Conservation (phyloP, 2,329 filamentous ascomycete genomes). For the Fusarium tuaranense region DNA sequence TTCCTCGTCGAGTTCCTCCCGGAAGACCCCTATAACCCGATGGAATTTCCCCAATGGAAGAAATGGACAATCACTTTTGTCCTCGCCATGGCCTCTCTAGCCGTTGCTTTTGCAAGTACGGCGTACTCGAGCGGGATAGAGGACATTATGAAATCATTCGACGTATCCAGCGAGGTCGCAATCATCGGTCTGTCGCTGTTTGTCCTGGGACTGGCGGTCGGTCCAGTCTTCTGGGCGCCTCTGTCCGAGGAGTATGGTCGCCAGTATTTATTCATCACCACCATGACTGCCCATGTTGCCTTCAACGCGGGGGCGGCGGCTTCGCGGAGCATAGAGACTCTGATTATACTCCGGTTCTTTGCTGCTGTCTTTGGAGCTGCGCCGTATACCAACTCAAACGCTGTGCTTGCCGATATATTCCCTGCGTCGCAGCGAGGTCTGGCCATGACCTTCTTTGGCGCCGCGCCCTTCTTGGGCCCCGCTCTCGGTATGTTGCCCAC, state of each 20-base stretch:
- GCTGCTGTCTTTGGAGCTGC: conserved; percentile 85
- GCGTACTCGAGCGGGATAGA: neutral
- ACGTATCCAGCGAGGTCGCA: conserved; percentile 26
- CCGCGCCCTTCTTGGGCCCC: conserved; percentile 80
- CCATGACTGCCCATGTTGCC: conserved; percentile 74
- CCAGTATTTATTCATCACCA: conserved; percentile 64
- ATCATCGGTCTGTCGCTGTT: conserved; percentile 34
- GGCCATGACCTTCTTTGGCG: conserved; percentile 84
- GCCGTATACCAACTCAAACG: conserved; percentile 84
- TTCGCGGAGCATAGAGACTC: conserved; percentile 76
- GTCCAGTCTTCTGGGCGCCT: conserved; percentile 80
- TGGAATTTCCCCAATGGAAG: neutral
- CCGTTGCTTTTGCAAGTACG: neutral
- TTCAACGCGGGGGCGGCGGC: conserved; percentile 83
- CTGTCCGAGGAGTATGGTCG: conserved; percentile 79
- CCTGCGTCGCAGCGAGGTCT: conserved; percentile 81
- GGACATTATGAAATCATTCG: neutral
- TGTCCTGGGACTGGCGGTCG: conserved; percentile 64
- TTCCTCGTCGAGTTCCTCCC: neutral
- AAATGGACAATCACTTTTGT: neutral
- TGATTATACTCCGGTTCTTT: conserved; percentile 79
- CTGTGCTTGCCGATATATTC: conserved; percentile 83
- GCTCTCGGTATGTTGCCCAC: conserved; percentile 51
- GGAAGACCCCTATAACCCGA: neutral
- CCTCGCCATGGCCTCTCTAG: neutral